These are phyloP conservation scores for Chenopodium formosanum DNA, from an alignment of 148 eudicot genomes.

Conservation along the genomic window DNA sequence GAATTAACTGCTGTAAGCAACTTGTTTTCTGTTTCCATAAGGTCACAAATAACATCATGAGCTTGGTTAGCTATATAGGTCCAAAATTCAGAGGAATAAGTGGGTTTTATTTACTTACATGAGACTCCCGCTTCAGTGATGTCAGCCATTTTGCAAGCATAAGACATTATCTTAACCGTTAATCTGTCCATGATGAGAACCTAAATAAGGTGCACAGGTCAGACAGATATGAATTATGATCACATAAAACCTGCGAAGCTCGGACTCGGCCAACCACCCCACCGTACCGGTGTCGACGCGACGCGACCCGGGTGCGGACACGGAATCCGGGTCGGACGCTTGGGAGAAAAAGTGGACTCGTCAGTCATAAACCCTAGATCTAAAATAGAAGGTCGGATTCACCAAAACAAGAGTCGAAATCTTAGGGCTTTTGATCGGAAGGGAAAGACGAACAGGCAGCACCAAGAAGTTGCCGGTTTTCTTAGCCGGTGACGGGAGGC, in stretches of 20 bases:
- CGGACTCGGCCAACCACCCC: too few species aligned
- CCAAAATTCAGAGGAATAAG: background rate
- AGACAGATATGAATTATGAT: slow-evolving; percentile 5
- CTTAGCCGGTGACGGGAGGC: too few species aligned
- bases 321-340: too few species aligned
- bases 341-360: too few species aligned
- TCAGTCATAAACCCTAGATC: too few species aligned
- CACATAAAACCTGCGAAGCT: background rate
- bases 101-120: slow-evolving; percentile 60
- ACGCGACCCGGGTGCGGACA: too few species aligned
- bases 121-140: slow-evolving; percentile 95
- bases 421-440: too few species aligned
- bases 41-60: background rate
- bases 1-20: background rate
- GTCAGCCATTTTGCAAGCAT: slow-evolving; percentile 96
- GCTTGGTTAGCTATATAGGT: background rate
- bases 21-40: background rate
- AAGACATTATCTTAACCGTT: slow-evolving; percentile 84
- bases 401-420: too few species aligned
- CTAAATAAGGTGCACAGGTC: slow-evolving; percentile 41
- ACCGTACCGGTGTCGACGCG: too few species aligned
- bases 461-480: too few species aligned
- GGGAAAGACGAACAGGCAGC: too few species aligned
- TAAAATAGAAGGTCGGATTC: too few species aligned
- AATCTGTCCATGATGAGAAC: slow-evolving; percentile 96